Conservation (phyloP, 345 rosid species). For the Salix viminalis region DNA sequence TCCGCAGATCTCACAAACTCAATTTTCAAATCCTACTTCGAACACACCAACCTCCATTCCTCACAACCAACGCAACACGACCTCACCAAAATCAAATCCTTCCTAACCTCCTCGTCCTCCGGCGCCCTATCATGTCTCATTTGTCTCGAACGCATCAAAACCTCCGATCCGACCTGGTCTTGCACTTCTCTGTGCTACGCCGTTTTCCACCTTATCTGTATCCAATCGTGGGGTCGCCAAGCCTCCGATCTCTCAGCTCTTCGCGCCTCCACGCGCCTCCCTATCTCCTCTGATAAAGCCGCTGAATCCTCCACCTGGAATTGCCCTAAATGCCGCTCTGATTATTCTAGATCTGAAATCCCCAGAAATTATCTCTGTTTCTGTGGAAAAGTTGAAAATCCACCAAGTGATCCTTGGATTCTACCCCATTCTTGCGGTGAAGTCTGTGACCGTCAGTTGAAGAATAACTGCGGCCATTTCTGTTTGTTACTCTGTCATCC, state of each 20-base stretch:
- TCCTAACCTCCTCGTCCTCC: constrained; percentile 77
- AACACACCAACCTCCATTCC: constrained; percentile 39
- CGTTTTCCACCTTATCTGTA: constrained; percentile 77
- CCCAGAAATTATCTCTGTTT: constrained; percentile 68
- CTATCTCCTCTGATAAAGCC: constrained; percentile 42
- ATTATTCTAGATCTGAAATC: constrained; percentile 46
- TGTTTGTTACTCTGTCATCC: constrained; percentile 84
- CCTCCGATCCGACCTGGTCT: constrained; percentile 84
- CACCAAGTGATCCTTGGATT: constrained; percentile 75
- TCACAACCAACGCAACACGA: constrained; percentile 43
- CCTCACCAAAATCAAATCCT: constrained; percentile 82
- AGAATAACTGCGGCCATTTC: constrained; percentile 63
- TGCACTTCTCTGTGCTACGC: constrained; percentile 74
- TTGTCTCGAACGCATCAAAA: constrained; percentile 78
- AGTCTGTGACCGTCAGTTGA: constrained; percentile 60
- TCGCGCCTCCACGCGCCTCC: constrained; percentile 60
- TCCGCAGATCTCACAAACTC: constrained; percentile 62
- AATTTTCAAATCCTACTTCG: constrained; percentile 76
- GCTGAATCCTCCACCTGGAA: constrained; percentile 59
- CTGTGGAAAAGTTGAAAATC: constrained; percentile 71
- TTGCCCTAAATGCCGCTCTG: constrained; percentile 85
- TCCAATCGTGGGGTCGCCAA: constrained; percentile 92
- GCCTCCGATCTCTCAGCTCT: constrained; percentile 63
- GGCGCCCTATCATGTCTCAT: constrained; percentile 84
- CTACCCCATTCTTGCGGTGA: constrained; percentile 93